Evolutionary conservation across 2,329 filamentous ascomycete species (phyloP).

Genomic region (Lasiodiplodia hormozganensis): DNA sequence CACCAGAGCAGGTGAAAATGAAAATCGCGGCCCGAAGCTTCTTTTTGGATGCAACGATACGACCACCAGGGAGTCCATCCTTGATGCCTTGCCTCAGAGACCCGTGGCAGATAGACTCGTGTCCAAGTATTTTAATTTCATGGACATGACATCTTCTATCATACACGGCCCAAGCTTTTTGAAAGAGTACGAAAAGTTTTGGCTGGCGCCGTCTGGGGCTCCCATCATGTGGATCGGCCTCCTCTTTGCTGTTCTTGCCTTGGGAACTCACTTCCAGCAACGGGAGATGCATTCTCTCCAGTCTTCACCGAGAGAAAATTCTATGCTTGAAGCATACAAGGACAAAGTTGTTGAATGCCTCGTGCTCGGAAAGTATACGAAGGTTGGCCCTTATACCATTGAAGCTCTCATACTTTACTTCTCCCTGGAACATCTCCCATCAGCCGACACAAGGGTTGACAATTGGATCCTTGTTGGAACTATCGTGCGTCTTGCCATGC

Average conservation of each 20-base stretch:
- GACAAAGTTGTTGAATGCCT: conserved; percentile 24
- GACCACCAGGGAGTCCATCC: background rate
- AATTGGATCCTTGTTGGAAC: too few species aligned
- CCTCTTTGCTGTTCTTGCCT: conserved; percentile 50
- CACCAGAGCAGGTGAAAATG: conserved; percentile 36
- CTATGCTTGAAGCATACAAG: conserved; percentile 32
- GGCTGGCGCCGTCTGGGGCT: conserved; percentile 46
- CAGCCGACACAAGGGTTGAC: too few species aligned
- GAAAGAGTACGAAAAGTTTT: conserved; percentile 52
- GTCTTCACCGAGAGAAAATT: conserved; percentile 37
- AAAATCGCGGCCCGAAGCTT: conserved; percentile 36
- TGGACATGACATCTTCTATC: background rate
- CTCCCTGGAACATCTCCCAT: too few species aligned
- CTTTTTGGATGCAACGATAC: conserved; percentile 34
- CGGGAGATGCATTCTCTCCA: background rate
- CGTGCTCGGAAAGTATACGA: background rate
- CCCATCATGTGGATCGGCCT: conserved; percentile 54
- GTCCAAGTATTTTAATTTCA: conserved; percentile 4
- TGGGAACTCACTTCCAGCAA: conserved; percentile 5
- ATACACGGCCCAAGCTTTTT: conserved; percentile 28
- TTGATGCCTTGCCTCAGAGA: background rate
- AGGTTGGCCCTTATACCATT: background rate
- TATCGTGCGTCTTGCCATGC: too few species aligned
- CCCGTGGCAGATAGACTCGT: conserved; percentile 1
- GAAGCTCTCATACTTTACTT: too few species aligned